Base-by-base conservation (phyloP, 202 grass and related monocot genomes). In the Dendrocalamus latiflorus region DNA sequence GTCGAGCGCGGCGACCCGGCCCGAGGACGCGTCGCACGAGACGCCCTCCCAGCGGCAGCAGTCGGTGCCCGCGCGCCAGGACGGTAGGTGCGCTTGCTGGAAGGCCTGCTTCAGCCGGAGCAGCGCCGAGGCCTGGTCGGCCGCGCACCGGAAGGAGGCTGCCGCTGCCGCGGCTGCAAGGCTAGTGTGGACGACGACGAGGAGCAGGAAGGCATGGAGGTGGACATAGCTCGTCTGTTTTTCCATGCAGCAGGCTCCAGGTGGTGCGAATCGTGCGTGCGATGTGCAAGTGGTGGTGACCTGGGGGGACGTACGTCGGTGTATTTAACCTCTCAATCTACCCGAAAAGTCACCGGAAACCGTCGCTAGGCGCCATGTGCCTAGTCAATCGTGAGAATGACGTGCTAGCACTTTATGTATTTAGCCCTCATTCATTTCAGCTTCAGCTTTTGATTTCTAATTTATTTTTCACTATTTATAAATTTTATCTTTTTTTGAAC, bases 31-130 rank as follows among this genome's bases (percentile, higher is more conserved):
- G 33, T 77, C 70, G 16, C 90, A 92, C 41, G 45, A 24, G 9
- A 92, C 80, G 30, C 86, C 87, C 25, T 89, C 64, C 90, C 90
- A 92, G 9, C 0, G 42, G 68, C 87, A 92, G 56, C 90, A 92
- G 67, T 89, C 84, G 25, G 83, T 87, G 37, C 67, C 64, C 2
- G 62, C 36, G 56, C 58, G 83, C 90, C 90, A 92, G n/a, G 75
- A 87, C 20, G 68, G 50, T 20, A 89, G 75, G 8, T 67, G 58
- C 42, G 87, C 54, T 11, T n/a, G 9, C n/a, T 25, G 33, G 83
- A 89, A 84, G 64, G 68, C 70, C 21, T 34, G 42, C 69, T 88
- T 91, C 53, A 91, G 77, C 58, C 71, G 71, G 53, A 92, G 79
- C 60, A 92, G 87, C 3, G 80, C 53, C 43, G 54, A n/a, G 33